Evolutionary conservation across 306 rosid species (phyloP).

Genomic region (Cicer yamashitae): DNA sequence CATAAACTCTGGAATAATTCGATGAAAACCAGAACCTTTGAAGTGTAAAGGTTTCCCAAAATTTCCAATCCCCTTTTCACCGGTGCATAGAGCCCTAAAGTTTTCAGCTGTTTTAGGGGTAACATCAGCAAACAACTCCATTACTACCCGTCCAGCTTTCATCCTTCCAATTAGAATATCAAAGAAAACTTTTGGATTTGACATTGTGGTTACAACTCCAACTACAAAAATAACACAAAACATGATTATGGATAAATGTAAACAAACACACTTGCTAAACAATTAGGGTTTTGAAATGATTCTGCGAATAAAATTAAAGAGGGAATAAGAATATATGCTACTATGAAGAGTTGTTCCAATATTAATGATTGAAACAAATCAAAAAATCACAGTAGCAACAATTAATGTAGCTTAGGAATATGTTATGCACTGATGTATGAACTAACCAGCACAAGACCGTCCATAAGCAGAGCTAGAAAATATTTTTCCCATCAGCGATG

Average conservation of each 20-base stretch:
- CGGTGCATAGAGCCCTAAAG: conserved; percentile 86
- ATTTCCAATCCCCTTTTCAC: conserved; percentile 75
- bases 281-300: background rate
- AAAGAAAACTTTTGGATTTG: conserved; percentile 85
- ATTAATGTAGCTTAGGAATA: conserved; percentile 66
- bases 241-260: too few species aligned
- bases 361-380: background rate
- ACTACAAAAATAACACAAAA: background rate
- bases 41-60: conserved; percentile 73
- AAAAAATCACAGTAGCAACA: conserved; percentile 44
- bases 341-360: conserved; percentile 27
- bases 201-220: conserved; percentile 47
- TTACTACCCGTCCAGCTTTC: conserved; percentile 80
- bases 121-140: conserved; percentile 75
- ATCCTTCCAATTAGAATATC: conserved; percentile 74
- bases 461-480: conserved; percentile 59
- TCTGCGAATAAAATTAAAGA: background rate
- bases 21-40: conserved; percentile 79
- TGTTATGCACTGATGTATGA: conserved; percentile 60
- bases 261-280: too few species aligned
- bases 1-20: conserved; percentile 81
- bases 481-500: too few species aligned
- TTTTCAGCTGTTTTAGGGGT: conserved; percentile 92
- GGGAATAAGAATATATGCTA: conserved; percentile 46
- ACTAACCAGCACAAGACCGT: conserved; percentile 68